phyloP scores from a whole-genome alignment of 106 monocot species.

The Hemerocallis citrina region DNA sequence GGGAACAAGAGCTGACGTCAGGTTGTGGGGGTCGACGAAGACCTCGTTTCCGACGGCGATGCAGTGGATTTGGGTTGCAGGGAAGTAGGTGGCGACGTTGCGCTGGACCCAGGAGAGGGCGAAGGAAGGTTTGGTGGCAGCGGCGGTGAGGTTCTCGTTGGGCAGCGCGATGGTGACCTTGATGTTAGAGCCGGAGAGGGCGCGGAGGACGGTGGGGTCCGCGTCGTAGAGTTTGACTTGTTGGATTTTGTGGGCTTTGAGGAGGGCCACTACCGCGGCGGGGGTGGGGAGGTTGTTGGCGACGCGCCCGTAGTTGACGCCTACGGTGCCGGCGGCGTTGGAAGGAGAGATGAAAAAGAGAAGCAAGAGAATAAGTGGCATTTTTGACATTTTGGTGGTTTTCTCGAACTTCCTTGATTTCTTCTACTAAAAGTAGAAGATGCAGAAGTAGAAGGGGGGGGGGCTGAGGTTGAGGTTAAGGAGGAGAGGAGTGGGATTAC shows the following conservation, averaged over 20 bases:
- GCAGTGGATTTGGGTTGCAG: slow-evolving; percentile 45
- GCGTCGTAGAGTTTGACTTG: slow-evolving; percentile 61
- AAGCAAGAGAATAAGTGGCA: not conserved
- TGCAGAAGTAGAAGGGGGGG: too few relatives aligned
- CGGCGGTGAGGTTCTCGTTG: slow-evolving; percentile 45
- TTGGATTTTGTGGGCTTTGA: slow-evolving; percentile 39
- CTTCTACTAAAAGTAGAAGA: too few relatives aligned
- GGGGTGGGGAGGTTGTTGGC: slow-evolving; percentile 63
- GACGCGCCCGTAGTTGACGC: slow-evolving; percentile 70
- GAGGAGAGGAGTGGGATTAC: not conserved
- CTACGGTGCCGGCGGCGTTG: slow-evolving; percentile 17
- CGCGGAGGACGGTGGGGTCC: slow-evolving; percentile 40
- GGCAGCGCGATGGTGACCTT: slow-evolving; percentile 41
- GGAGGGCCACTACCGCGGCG: slow-evolving; percentile 43
- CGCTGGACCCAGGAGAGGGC: slow-evolving; percentile 45
- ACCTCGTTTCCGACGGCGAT: slow-evolving; percentile 83
- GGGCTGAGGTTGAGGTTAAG: too few relatives aligned
- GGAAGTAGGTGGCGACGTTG: slow-evolving; percentile 49
- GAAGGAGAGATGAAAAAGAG: not conserved
- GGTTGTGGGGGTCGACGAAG: slow-evolving; percentile 50
- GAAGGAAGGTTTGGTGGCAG: slow-evolving; percentile 26
- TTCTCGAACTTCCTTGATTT: too few relatives aligned
- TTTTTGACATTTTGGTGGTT: not conserved
- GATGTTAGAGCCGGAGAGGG: slow-evolving; percentile 42
- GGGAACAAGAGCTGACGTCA: slow-evolving; percentile 50